Evolutionary conservation across 805 yeast genomes (phyloP), one percentile per base, ranked within the genome.

Genomic region (Blastobotrys attinorum): DNA sequence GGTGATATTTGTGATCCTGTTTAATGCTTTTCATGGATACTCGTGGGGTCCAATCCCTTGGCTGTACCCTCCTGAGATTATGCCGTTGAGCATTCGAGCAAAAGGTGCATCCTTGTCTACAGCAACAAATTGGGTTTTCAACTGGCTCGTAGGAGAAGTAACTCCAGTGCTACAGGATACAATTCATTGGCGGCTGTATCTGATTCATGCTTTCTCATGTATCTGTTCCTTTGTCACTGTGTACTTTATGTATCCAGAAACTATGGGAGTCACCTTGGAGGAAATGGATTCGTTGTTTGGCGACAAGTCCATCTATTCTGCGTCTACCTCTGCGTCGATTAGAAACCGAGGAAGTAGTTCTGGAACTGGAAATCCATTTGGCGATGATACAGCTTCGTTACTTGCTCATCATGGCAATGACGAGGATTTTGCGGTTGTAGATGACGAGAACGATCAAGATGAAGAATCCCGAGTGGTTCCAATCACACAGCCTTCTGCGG

Each of bases 1-100:
- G 27, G 96, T 87, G 1, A 56, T 75, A 2, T 77, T 83, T 55
- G 95, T 88, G 15, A 73, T 88, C 43, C 64, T 85, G 13, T 85
- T 80, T 67, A 88, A 86, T 57, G 84, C 94, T 1, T 66, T 67
- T 44, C 88, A 88, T 64, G 96, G 96, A 15, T 79, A 77, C 56
- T 80, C 90, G 43, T 89, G 96, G 95, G 97, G 96, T 7, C 95
- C 96, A 3, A 79, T 88, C 43, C 95, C 95, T 10, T 87, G 96
- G 96, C 64, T 82, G 34, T 79, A 82, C 61, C 86, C 89, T 53
- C 81, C 85, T 48, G 96, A 86, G 64, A 86, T 89, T 39, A 73
- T 88, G 43, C 96, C 96, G 0, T 74, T 84, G 49, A 71, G 81
- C 16, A 86, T 87, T 8, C 74, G 97, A 43, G 86, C 95, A 3